Base-by-base conservation (phyloP, 345 rosid species). In the Rhodomyrtus tomentosa region DNA sequence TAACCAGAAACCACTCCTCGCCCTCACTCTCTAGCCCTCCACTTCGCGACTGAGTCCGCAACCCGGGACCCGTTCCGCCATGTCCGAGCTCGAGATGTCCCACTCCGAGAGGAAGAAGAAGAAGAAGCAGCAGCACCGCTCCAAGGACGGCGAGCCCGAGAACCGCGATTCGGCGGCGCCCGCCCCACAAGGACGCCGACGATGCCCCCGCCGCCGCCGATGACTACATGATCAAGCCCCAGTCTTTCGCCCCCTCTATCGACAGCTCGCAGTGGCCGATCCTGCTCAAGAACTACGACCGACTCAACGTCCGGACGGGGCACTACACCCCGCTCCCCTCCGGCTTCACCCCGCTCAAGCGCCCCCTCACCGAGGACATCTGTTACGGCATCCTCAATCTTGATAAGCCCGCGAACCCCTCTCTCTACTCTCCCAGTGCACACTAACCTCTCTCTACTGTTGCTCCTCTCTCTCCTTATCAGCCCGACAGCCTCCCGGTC, bases 261-360 rank as follows among this genome's bases (percentile, higher is more conserved):
- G 98, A 96, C 90, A 93, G 98, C 7, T 96, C 99, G 2, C 84
- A 94, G 48, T 96, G 99, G 99, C 99, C 99, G 0, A 92, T 96
- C 56, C 96, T 96, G 10, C 90, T 96, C 85, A 96, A 95, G 89
- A 96, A 96, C 95, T 96, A 96, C 86, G 91, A 92, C 89, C 95
- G 90, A 51, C 99, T 96, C 90, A 96, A 96, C 87, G 95, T 95
- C 22, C 95, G 99, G 32, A 96, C 98, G 36, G 99, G 99, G 1
- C 99, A 96, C 93, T 96, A 95, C 92, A 96, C 99, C 13, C 99
- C 99, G 8, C 90, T 96, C 29, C 90, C 95, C 32, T 84, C 90
- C 79, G 99, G 99, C 21, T 89, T 84, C 95, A 94, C 96, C 32
- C 99, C 99, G 15, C 96, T 96, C 81, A 96, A 95, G 84, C 98